Evolutionary conservation across 2,329 filamentous ascomycete species (phyloP), one percentile per base, ranked within the genome.

Genomic region (Parascedosporium putredinis): DNA sequence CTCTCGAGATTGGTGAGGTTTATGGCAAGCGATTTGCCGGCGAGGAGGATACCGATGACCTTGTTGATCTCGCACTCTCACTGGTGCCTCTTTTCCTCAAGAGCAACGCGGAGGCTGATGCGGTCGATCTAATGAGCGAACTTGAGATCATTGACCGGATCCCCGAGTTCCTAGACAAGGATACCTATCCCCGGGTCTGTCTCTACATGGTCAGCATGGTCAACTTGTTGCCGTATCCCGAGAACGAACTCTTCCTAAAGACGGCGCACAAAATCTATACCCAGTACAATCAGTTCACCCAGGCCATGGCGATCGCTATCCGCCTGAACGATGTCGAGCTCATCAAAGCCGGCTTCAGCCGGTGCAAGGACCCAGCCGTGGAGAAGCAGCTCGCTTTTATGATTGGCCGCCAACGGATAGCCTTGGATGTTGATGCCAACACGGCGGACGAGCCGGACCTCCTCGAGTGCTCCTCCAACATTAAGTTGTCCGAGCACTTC

Each of bases 141-240:
- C 74, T 98, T 52, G 93, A 98, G 70, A 95, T 96, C 64, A 97
- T 98, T 57, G 88, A 96, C 61, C 74, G 90, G 61, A 86, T 98
- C 43, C 83, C 88, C 51, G 78, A 88, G 57, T 94, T 90, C 60
- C 77, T 98, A 48, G 93, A 98, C 65, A 85, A 94, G 65, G 84
- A 97, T 69, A 97, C 90, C 23, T 98, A 95, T 65, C 75, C 86
- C 48, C 77, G 93, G 61, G 93, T 96, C 50, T 97, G 93, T 64
- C 71, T 98, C 57, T 98, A 98, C 71, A 95, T 98, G 84, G 88
- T 95, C 59, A 95, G 88, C 73, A 97, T 97, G 87, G 93, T 98
- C 57, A 95, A 93, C 62, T 79, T 98, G 18, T 81, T 98, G 65
- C 96, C 93, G 49, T 97, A 95, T 62, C 93, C 93, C 40, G 93